These are phyloP conservation scores for Kwoniella shivajii DNA, from an alignment of 1,284 basidiomycete species.

Conservation along the genomic window DNA sequence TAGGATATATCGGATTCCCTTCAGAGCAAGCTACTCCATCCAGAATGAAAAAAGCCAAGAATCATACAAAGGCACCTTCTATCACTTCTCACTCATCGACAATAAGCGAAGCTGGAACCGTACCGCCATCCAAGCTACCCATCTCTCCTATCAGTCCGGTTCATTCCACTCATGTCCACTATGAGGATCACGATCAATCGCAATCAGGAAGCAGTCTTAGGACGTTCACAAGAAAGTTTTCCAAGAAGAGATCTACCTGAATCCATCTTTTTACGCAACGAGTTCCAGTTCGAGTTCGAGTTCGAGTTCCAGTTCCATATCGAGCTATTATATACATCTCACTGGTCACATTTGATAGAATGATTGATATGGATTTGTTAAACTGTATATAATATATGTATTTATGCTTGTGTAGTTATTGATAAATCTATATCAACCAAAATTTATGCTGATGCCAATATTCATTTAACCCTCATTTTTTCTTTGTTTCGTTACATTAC, in stretches of 20 bases:
- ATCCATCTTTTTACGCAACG: no score
- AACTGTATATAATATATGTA: no score
- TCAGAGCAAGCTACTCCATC: not conserved
- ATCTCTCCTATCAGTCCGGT: not conserved
- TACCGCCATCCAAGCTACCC: not conserved
- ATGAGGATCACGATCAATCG: not conserved
- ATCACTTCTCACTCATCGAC: not conserved
- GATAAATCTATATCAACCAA: no score
- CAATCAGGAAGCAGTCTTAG: not conserved
- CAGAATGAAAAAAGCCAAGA: not conserved
- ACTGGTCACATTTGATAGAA: no score
- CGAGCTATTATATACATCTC: no score
- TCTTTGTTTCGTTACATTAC: no score
- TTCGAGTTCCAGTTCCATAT: no score
- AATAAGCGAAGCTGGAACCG: constrained; percentile 4
- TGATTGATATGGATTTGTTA: no score
- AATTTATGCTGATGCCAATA: no score
- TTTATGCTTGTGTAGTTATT: no score
- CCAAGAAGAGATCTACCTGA: not conserved
- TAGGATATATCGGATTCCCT: not conserved
- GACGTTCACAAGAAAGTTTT: not conserved
- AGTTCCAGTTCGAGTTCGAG: no score
- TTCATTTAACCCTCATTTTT: no score
- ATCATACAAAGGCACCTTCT: not conserved
- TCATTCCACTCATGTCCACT: not conserved